phyloP scores from a whole-genome alignment of 331 rosid species.

The Acacia pycnantha region DNA sequence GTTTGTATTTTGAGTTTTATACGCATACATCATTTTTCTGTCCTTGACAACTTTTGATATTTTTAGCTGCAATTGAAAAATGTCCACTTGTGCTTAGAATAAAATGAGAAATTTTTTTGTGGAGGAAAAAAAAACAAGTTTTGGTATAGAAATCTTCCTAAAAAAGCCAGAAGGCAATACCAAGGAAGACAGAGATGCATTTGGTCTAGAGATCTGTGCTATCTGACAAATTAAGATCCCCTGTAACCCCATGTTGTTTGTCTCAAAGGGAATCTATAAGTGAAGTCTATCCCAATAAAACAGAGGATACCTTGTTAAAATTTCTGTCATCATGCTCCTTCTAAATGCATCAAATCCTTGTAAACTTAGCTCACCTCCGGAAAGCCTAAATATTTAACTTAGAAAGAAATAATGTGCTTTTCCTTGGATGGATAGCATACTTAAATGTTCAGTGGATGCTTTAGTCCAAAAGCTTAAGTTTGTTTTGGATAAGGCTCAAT shows the following conservation, averaged over 20 bases:
- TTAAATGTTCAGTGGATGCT: not conserved
- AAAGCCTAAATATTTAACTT: not conserved
- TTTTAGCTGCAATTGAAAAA: not conserved
- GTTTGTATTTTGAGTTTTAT: not conserved
- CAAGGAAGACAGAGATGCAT: not conserved
- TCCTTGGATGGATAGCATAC: not conserved
- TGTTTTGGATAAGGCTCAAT: not conserved
- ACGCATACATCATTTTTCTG: not conserved
- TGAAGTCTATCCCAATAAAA: not conserved
- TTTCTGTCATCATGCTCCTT: not conserved
- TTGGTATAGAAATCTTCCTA: not conserved
- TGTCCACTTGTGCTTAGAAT: not conserved
- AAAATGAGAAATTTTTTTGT: not conserved
- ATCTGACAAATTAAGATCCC: not conserved
- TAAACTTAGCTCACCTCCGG: not conserved
- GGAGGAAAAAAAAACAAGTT: not conserved
- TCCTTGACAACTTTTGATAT: not conserved
- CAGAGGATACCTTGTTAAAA: not conserved
- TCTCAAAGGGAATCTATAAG: not conserved
- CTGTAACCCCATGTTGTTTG: not conserved
- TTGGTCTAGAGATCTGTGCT: not conserved
- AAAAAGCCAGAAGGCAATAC: not conserved
- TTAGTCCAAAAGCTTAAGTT: not conserved
- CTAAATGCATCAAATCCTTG: not conserved
- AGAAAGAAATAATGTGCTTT: not conserved